Evolutionary conservation across 495 filamentous ascomycete species (phyloP), one percentile per base, ranked within the genome.

Genomic region (Rostrohypoxylon terebratum): DNA sequence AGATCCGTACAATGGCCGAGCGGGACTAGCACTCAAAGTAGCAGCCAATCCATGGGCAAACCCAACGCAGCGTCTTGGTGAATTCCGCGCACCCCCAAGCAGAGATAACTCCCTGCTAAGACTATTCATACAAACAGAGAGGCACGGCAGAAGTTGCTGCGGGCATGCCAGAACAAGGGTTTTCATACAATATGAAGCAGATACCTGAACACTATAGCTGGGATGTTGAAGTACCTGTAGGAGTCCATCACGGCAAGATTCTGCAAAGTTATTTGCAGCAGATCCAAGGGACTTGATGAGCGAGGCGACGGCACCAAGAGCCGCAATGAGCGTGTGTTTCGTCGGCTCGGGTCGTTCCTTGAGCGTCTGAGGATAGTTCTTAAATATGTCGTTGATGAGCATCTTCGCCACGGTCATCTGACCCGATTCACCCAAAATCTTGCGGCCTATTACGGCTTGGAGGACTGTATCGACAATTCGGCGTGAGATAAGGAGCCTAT

Each of bases 61-160:
- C 25, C 96, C 96, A 20, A 96, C 86, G 79, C 96, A 98, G 62
- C 93, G 86, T 48, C 94, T 89, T 45, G 93, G 90, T 0, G 92
- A 93, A 66, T 94, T 91, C 47, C 94, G 88, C 21, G 89, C 90
- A 6, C 90, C 88, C 10, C 86, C 87, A 18, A 99, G 86, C 25
- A 94, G 87, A 23, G 87, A 88, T 31, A 99, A 84, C 77, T 99
- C 96, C 62, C 96, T 86, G 69, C 88, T 92, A 66, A 98, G 86
- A 78, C 93, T 97, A 80, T 98, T 98, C 92, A 98, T 94, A 79
- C 94, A 97, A 34, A 98, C 92, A 3, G 94, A 97, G 21, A 97
- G 89, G 71, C 94, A 97, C 4, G 93, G 92, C 18, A 98, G 81
- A 23, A 99, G 87, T 75, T 98, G 94, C 75, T 96, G 90, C 6